A percentile compares a stretch with the other conserved stretches of the same genome.
Conservation (phyloP, 352 stramenopile genomes). For the Peronospora farinosa region DNA sequence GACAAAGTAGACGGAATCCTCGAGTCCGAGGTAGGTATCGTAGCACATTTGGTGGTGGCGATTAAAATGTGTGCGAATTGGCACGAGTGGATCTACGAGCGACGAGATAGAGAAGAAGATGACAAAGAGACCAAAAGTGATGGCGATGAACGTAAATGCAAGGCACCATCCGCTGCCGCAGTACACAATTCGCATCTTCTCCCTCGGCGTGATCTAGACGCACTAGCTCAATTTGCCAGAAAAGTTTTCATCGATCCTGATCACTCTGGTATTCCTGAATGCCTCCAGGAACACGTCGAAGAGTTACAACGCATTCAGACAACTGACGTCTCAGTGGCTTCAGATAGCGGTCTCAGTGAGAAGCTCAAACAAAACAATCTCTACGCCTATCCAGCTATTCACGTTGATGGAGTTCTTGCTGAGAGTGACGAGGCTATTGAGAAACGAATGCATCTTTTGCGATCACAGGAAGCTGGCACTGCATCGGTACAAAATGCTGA, state of each 20-base stretch:
- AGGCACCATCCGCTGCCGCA: slow-evolving; percentile 11
- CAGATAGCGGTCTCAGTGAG: slow-evolving; percentile 14
- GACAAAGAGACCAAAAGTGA: slow-evolving; percentile 21
- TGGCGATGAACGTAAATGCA: background rate
- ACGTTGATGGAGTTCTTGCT: slow-evolving; percentile 45
- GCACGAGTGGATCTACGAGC: slow-evolving; percentile 77
- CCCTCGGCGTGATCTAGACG: slow-evolving; percentile 38
- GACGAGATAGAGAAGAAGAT: slow-evolving; percentile 13
- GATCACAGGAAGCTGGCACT: slow-evolving; percentile 12
- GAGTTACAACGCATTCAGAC: slow-evolving; percentile 29
- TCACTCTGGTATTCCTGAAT: slow-evolving; percentile 32
- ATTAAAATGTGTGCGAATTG: slow-evolving; percentile 72
- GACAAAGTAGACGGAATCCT: slow-evolving; percentile 28
- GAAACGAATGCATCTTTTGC: slow-evolving; percentile 31
- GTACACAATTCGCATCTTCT: slow-evolving; percentile 22
- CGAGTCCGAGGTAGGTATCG: slow-evolving; percentile 46
- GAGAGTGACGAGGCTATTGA: slow-evolving; percentile 52
- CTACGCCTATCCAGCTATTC: slow-evolving; percentile 42
- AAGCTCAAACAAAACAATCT: slow-evolving; percentile 30
- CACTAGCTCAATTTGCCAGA: slow-evolving; percentile 51
- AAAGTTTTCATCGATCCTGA: slow-evolving; percentile 35
- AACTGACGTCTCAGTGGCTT: slow-evolving; percentile 4
- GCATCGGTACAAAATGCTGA: slow-evolving; percentile 1
- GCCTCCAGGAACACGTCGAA: slow-evolving; percentile 42
- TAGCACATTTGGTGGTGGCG: slow-evolving; percentile 54